phyloP scores from a whole-genome alignment of 2,329 filamentous ascomycete species.

The Monosporascus cannonballus region DNA sequence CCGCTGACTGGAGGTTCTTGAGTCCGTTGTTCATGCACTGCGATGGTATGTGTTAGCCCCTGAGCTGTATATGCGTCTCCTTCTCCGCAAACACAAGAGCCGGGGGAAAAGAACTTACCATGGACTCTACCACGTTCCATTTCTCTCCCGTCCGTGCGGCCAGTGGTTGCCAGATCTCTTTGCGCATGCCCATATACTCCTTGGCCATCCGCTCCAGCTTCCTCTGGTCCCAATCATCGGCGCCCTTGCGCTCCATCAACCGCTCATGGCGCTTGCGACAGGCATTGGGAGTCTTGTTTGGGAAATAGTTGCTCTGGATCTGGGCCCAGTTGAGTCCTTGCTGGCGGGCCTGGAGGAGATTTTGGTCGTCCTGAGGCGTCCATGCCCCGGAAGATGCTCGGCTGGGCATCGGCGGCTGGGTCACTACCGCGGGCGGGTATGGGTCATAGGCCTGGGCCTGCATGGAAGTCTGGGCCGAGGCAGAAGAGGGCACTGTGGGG shows the following conservation, averaged over 20 bases:
- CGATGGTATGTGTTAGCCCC: too few relatives aligned
- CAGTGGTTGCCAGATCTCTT: slow-evolving; percentile 75
- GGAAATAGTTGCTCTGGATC: slow-evolving; percentile 72
- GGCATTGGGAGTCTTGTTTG: slow-evolving; percentile 71
- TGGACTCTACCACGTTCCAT: slow-evolving; percentile 65
- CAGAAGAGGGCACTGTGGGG: slow-evolving; percentile 26
- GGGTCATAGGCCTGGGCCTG: slow-evolving; percentile 34
- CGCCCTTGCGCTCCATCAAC: slow-evolving; percentile 67
- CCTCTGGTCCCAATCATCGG: slow-evolving; percentile 72
- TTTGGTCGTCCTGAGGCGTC: slow-evolving; percentile 68
- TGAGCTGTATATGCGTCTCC: too few relatives aligned
- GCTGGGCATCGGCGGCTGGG: slow-evolving; percentile 34
- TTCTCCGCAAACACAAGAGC: too few relatives aligned
- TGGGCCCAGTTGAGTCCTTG: slow-evolving; percentile 78
- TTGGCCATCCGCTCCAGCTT: slow-evolving; percentile 69
- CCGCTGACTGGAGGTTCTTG: slow-evolving; percentile 69
- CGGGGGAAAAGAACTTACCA: slow-evolving; percentile 36
- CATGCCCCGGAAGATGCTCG: slow-evolving; percentile 62
- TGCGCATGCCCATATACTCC: slow-evolving; percentile 73
- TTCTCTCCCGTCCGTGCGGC: slow-evolving; percentile 73
- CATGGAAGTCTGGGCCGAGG: slow-evolving; percentile 26
- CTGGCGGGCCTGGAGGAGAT: slow-evolving; percentile 63
- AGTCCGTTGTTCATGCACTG: slow-evolving; percentile 80
- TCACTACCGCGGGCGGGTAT: slow-evolving; percentile 30
- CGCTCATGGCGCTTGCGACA: slow-evolving; percentile 87